These are phyloP conservation scores for Rhodotorula sp. DNA, from an alignment of 1,284 basidiomycete species.

Conservation along the genomic window DNA sequence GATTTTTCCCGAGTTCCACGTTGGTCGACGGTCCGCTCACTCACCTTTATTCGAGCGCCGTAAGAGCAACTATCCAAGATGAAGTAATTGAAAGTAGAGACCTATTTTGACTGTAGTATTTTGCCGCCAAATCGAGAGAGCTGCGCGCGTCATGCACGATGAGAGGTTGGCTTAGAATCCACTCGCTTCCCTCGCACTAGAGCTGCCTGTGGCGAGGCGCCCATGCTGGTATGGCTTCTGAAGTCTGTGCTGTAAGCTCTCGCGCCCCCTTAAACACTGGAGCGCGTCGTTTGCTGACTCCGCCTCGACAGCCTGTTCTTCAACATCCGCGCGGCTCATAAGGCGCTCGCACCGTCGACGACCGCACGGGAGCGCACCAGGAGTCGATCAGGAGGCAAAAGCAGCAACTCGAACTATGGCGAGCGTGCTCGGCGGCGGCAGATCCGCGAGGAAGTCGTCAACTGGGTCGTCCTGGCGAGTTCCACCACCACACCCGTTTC, in stretches of 20 bases:
- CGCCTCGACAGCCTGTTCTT: neutral
- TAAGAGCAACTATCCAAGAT: too few relatives aligned
- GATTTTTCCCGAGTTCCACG: too few relatives aligned
- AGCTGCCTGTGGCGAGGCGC: too few relatives aligned
- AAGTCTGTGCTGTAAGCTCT: constrained; percentile 11
- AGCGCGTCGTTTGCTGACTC: neutral
- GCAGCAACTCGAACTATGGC: neutral
- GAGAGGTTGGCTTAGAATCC: too few relatives aligned
- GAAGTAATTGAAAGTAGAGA: too few relatives aligned
- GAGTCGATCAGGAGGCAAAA: neutral
- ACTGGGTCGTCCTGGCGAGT: constrained; percentile 33
- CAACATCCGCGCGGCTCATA: constrained; percentile 20
- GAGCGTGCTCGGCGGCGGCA: constrained; percentile 7
- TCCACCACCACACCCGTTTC: neutral
- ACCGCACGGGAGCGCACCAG: neutral
- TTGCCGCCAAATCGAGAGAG: too few relatives aligned
- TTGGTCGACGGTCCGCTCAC: too few relatives aligned
- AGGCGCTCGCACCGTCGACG: constrained; percentile 8
- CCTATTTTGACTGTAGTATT: too few relatives aligned
- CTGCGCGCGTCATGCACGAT: too few relatives aligned
- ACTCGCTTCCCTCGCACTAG: too few relatives aligned
- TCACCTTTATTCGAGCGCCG: too few relatives aligned
- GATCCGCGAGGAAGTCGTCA: constrained; percentile 15
- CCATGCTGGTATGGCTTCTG: constrained; percentile 25
- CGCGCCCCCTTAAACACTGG: rapidly evolving